Conservation (phyloP, 1,284 basidiomycete genomes). For the Laetiporus sulphureus region DNA sequence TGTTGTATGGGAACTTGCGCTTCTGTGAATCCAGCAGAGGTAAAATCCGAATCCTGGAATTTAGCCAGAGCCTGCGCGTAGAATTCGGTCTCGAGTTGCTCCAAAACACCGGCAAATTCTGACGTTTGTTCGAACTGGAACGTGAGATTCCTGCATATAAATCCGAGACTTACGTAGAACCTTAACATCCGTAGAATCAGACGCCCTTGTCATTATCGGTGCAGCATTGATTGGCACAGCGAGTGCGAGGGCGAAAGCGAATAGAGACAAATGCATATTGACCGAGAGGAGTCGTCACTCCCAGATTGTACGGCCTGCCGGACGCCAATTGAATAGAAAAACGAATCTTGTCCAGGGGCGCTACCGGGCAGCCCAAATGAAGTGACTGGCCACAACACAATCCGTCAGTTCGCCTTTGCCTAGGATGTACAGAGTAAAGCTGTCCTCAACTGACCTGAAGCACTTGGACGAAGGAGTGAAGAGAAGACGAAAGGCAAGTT, state of each 20-base stretch:
- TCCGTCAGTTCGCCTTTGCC: no score
- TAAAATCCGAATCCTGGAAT: slow-evolving; percentile 65
- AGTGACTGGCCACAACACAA: no score
- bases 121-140: neutral
- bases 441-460: no score
- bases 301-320: slow-evolving; percentile 36
- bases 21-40: slow-evolving; percentile 58
- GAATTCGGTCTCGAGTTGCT: slow-evolving; percentile 66
- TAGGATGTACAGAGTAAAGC: no score
- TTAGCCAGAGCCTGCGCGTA: slow-evolving; percentile 61
- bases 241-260: slow-evolving; percentile 37
- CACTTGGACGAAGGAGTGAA: no score
- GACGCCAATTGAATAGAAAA: slow-evolving; percentile 34
- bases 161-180: slow-evolving; percentile 48
- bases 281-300: slow-evolving; percentile 27
- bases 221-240: slow-evolving; percentile 46
- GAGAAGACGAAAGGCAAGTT: no score
- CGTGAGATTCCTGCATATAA: neutral
- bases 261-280: slow-evolving; percentile 38
- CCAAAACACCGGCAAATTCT: slow-evolving; percentile 74
- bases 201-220: slow-evolving; percentile 37
- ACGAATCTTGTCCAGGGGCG: slow-evolving; percentile 49
- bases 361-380: slow-evolving; percentile 62
- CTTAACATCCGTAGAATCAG: slow-evolving; percentile 38
- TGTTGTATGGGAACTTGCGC: slow-evolving; percentile 54